Percentiles rank a stretch among this genome's conserved stretches.
These are phyloP conservation scores for Lathyrus aphaca DNA, from an alignment of 306 rosid genomes.

Conservation along the genomic window DNA sequence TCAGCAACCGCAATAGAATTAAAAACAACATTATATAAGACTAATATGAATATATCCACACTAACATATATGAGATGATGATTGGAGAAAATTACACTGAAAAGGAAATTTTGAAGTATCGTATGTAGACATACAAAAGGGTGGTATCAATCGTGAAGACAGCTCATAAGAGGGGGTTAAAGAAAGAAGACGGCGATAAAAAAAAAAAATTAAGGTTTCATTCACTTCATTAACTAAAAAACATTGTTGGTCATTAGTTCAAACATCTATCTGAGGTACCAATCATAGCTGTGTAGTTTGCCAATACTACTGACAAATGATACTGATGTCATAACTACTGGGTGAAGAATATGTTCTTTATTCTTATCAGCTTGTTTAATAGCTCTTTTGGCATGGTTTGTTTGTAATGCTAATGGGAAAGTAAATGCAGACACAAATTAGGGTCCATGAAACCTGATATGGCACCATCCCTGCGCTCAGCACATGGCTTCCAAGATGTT, in stretches of 20 bases:
- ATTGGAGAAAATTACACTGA: not conserved
- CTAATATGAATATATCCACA: constrained; percentile 15
- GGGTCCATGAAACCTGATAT: constrained; percentile 59
- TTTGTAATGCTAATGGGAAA: constrained; percentile 5
- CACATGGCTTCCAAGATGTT: constrained; percentile 97
- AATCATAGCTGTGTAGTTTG: constrained; percentile 15
- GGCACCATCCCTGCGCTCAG: constrained; percentile 85
- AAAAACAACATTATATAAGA: constrained; percentile 18
- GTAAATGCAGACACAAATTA: constrained; percentile 10
- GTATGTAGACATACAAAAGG: not conserved
- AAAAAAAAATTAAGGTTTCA: not conserved
- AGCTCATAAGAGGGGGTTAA: not conserved
- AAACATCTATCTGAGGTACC: constrained; percentile 15
- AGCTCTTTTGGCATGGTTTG: constrained; percentile 11
- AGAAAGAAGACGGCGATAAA: not conserved
- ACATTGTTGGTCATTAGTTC: not conserved
- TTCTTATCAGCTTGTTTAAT: not conserved
- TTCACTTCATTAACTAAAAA: constrained; percentile 15
- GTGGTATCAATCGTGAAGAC: not conserved
- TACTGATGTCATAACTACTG: constrained; percentile 4
- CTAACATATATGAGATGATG: constrained; percentile 29
- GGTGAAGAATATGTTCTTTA: constrained; percentile 7
- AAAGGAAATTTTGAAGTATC: not conserved
- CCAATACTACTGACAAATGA: constrained; percentile 2
- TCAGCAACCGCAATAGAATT: constrained; percentile 3